Evolutionary conservation across 345 rosid species (phyloP).

Genomic region (Erysimum cheiranthoides): DNA sequence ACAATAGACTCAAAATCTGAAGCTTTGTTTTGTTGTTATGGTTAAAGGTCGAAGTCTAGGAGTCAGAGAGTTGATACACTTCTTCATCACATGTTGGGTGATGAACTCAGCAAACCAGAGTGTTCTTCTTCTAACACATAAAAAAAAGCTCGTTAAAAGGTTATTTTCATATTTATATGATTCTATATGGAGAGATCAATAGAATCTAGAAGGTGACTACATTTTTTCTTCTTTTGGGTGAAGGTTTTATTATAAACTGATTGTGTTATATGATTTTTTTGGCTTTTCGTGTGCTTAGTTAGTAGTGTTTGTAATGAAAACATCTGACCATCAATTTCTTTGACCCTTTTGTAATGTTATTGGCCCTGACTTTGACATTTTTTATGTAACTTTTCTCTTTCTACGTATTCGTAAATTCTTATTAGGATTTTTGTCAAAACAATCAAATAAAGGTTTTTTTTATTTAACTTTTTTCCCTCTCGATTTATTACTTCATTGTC

Average conservation of each 20-base stretch:
- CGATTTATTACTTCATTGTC: too few relatives aligned
- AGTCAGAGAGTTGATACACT: conserved; percentile 90
- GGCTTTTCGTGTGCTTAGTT: conserved; percentile 1
- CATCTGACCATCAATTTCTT: neutral
- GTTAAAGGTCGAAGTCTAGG: conserved; percentile 74
- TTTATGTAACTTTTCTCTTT: too few relatives aligned
- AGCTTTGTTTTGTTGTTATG: conserved; percentile 19
- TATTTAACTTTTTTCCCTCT: too few relatives aligned
- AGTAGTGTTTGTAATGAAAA: conserved; percentile 11
- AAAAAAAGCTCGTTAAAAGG: neutral
- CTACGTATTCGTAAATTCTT: too few relatives aligned
- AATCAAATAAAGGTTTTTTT: neutral
- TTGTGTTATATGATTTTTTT: conserved; percentile 6
- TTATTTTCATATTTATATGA: neutral
- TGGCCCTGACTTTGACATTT: too few relatives aligned
- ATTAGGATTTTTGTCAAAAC: neutral
- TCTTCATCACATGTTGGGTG: conserved; percentile 90
- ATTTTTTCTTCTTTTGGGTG: conserved; percentile 3
- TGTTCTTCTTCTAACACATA: conserved; percentile 38
- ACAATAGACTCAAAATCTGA: conserved; percentile 8
- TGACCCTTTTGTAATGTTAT: conserved; percentile 4
- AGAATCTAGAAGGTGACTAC: conserved; percentile 9
- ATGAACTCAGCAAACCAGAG: conserved; percentile 50
- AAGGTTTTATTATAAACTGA: neutral
- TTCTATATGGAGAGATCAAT: conserved; percentile 13